These are phyloP conservation scores for Apophysomyces trapeziformis DNA, from an alignment of 371 early-diverging fungal species.

Conservation along the genomic window DNA sequence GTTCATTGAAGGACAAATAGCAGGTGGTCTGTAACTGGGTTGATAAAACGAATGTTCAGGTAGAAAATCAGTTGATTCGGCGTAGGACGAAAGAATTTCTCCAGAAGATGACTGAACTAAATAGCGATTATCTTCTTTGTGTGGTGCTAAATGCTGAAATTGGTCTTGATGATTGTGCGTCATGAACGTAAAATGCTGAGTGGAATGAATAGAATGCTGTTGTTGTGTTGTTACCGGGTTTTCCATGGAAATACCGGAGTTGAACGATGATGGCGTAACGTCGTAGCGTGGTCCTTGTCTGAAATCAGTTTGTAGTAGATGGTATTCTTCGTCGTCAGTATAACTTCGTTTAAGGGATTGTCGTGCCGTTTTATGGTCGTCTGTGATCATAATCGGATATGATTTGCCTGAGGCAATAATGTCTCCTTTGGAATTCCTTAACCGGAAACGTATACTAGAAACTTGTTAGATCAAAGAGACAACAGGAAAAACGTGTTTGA, in stretches of 20 bases:
- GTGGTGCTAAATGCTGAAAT: background rate
- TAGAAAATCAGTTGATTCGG: background rate
- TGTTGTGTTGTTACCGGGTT: background rate
- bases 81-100: background rate
- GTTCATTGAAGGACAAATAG: background rate
- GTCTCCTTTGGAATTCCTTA: slow-evolving; percentile 34
- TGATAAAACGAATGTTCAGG: background rate
- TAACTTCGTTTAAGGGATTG: slow-evolving; percentile 9
- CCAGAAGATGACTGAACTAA: no score
- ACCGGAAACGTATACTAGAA: slow-evolving; percentile 71
- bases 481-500: no score
- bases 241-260: background rate
- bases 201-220: background rate
- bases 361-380: slow-evolving; percentile 74
- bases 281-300: slow-evolving; percentile 16
- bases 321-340: slow-evolving; percentile 10
- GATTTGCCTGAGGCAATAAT: slow-evolving; percentile 73
- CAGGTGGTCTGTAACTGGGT: background rate
- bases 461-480: background rate
- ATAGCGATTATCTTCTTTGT: background rate
- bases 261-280: background rate
- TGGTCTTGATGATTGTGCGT: background rate
- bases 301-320: slow-evolving; percentile 23
- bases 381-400: slow-evolving; percentile 87
- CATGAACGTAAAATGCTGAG: background rate